Conservation (phyloP, 169 alveolate species). For the Plasmodium knowlesi region DNA sequence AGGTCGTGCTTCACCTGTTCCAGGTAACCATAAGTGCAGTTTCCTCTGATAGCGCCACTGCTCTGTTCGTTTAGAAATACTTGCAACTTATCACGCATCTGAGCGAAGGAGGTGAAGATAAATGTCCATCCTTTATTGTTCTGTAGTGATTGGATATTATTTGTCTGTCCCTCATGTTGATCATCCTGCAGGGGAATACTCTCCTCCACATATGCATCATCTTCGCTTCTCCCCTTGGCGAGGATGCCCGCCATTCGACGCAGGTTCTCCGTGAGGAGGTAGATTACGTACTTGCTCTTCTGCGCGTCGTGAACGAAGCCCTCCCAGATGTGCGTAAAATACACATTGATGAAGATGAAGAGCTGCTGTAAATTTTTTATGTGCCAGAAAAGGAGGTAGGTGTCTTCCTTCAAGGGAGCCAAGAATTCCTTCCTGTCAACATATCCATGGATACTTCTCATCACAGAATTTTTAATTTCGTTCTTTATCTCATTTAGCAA, state of each 20-base stretch:
- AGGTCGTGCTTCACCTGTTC: background rate
- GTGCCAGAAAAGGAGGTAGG: constrained; percentile 7
- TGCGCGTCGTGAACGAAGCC: background rate
- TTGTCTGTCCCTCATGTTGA: background rate
- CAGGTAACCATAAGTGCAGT: background rate
- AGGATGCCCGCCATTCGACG: background rate
- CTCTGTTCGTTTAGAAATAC: background rate
- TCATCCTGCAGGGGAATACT: background rate
- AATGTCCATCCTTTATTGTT: background rate
- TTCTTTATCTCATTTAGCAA: constrained; percentile 20
- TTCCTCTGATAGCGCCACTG: background rate
- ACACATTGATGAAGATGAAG: constrained; percentile 14
- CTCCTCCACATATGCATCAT: background rate
- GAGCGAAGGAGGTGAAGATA: constrained; percentile 13
- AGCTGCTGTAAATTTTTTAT: constrained; percentile 12
- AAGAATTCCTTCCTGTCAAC: constrained; percentile 8
- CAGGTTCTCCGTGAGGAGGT: constrained; percentile 4
- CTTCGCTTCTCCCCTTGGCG: background rate
- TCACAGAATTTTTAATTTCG: constrained; percentile 7
- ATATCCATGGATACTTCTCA: background rate
- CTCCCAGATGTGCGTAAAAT: constrained; percentile 29
- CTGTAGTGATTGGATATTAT: background rate
- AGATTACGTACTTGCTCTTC: constrained; percentile 8
- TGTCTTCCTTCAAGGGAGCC: constrained; percentile 3
- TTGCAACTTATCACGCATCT: constrained; percentile 1